Evolutionary conservation across 2,329 filamentous ascomycete species (phyloP), one percentile per base, ranked within the genome.

Genomic region (Colletotrichum lentis): DNA sequence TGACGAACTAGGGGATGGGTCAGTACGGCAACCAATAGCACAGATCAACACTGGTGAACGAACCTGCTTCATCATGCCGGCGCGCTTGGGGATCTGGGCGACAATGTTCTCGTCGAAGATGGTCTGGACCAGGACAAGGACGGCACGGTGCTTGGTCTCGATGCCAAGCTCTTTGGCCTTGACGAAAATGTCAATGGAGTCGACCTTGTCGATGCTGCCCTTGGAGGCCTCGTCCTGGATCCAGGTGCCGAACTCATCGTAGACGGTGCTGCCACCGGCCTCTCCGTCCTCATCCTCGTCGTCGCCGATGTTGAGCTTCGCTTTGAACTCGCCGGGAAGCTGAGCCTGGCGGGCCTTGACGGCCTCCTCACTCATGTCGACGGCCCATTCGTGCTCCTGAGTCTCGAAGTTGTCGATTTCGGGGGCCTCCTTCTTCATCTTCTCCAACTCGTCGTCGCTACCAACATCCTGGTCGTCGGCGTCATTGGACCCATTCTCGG

Each of bases 151-250:
- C 88, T 98, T 99, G 82, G 81, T 81, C 82, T 97, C 95, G 72
- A 99, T 96, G 74, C 94, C 94, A 64, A 98, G 85, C 75, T 98
- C 96, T 84, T 97, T 96, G 72, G 95, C 95, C 86, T 99, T 98
- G 82, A 96, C 83, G 81, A 97, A 98, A 78, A 99, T 93, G 46
- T 94, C 91, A 72, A 98, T 86, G 76, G 96, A 94, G 76, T 93
- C 90, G 72, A 99, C 87, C 68, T 94, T 90, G 81, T 89, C 85
- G 74, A 97, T 85, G 74, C 89, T 85, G 70, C 91, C 92, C 81
- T 91, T 90, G 71, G 88, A 86, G 66, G 90, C 89, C 77, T 94
- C 85, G 68, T 84, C 85, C 76, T 92, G 86, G 75, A 99, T 92
- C 96, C 96, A 99, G 81, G 91, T 92, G 77, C 94, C 96, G 72